A percentile compares a stretch with the other conserved stretches of the same genome.
phyloP scores from a whole-genome alignment of 129 eudicot species.

The Dittrichia graveolens region DNA sequence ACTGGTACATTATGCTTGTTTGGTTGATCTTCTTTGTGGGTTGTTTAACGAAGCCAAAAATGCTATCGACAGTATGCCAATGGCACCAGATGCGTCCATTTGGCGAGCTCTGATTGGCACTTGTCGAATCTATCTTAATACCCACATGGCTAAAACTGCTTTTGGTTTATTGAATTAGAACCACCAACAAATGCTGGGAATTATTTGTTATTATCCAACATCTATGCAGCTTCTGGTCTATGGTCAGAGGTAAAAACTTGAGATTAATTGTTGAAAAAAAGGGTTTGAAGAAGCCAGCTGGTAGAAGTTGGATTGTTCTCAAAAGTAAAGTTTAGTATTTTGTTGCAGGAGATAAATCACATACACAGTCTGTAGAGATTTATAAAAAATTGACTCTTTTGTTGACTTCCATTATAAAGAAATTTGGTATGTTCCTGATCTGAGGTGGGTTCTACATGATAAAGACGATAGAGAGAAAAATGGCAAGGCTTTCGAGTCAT shows the following conservation, averaged over 20 bases:
- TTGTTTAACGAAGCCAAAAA: slow-evolving; percentile 45
- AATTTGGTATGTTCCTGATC: slow-evolving; percentile 59
- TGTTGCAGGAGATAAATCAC: slow-evolving; percentile 58
- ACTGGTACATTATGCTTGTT: slow-evolving; percentile 53
- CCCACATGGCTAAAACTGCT: slow-evolving; percentile 40
- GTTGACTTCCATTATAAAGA: slow-evolving; percentile 37
- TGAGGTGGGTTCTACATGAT: slow-evolving; percentile 61
- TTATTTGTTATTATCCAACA: slow-evolving; percentile 57
- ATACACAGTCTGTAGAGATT: slow-evolving; percentile 36
- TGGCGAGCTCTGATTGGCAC: slow-evolving; percentile 65
- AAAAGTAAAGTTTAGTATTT: slow-evolving; percentile 51
- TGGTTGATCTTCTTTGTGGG: slow-evolving; percentile 64
- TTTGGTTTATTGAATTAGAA: slow-evolving; percentile 53
- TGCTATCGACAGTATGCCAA: slow-evolving; percentile 54
- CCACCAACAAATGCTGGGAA: slow-evolving; percentile 63
- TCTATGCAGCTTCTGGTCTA: slow-evolving; percentile 54
- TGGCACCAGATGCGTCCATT: slow-evolving; percentile 58
- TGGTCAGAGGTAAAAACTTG: slow-evolving; percentile 55
- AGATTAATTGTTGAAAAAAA: slow-evolving; percentile 44
- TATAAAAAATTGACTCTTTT: slow-evolving; percentile 44
- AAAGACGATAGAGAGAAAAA: slow-evolving; percentile 52
- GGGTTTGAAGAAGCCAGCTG: slow-evolving; percentile 52
- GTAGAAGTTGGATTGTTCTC: slow-evolving; percentile 59
- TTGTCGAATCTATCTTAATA: slow-evolving; percentile 49
- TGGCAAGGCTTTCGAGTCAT: slow-evolving; percentile 46